Percentiles rank a stretch among this genome's conserved stretches.
Conservation (phyloP, 306 rosid genomes). For the Quercus alba region DNA sequence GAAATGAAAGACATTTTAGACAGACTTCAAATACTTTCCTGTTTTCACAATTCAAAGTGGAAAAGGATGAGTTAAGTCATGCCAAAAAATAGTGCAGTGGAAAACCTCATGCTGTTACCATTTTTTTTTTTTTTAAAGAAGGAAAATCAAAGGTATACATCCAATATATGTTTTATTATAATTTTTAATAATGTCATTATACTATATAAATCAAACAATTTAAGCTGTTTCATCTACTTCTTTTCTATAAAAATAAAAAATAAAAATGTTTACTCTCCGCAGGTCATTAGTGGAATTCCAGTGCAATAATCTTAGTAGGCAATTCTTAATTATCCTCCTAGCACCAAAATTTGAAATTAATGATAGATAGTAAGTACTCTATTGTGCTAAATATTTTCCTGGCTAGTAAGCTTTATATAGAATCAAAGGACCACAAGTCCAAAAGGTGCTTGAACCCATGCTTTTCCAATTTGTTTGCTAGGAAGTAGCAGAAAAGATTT, state of each 20-base stretch:
- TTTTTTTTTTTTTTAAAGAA: too few relatives aligned
- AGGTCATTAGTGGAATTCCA: background rate
- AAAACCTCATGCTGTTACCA: too few relatives aligned
- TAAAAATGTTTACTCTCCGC: background rate
- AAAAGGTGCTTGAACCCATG: too few relatives aligned
- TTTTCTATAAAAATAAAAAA: background rate
- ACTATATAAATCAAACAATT: background rate
- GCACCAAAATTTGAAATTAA: background rate
- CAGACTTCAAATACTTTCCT: background rate
- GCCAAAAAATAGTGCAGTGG: background rate
- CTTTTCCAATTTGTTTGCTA: too few relatives aligned
- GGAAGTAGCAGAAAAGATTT: too few relatives aligned
- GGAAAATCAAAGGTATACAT: too few relatives aligned
- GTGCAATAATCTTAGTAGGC: background rate
- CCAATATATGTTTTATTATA: too few relatives aligned
- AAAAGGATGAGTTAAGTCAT: background rate
- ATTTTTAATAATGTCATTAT: background rate
- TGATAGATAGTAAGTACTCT: background rate
- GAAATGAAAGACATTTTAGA: background rate
- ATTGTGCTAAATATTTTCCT: too few relatives aligned
- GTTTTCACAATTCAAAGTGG: background rate
- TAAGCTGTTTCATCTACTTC: background rate
- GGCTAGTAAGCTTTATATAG: too few relatives aligned
- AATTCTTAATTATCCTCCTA: background rate
- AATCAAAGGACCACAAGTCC: too few relatives aligned